Conservation (phyloP, 805 yeast species). For the Zygoascus ofunaensis region DNA sequence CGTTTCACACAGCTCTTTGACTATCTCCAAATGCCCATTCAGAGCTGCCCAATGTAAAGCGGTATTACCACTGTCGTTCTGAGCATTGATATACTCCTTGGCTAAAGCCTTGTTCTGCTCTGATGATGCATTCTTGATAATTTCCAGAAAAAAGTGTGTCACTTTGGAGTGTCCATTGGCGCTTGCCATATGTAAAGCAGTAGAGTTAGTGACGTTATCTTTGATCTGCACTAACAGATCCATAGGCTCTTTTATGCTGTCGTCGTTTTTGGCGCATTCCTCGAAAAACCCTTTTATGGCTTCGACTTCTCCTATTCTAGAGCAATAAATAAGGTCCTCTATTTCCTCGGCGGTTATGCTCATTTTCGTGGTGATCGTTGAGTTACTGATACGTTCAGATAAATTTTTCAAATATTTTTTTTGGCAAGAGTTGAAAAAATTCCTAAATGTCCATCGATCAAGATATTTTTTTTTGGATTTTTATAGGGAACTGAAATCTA, state of each 20-base stretch:
- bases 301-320: constrained; percentile 82
- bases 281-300: constrained; percentile 59
- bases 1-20: constrained; percentile 59
- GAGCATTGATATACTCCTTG: constrained; percentile 12
- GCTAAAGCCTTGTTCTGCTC: constrained; percentile 34
- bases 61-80: constrained; percentile 82
- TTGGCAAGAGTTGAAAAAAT: too few species aligned
- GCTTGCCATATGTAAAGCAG: constrained; percentile 90
- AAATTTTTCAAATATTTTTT: too few species aligned
- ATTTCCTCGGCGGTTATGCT: constrained; percentile 54
- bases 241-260: constrained; percentile 21
- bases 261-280: constrained; percentile 24
- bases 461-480: not conserved
- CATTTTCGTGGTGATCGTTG: not conserved
- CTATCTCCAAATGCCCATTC: constrained; percentile 72
- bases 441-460: too few species aligned
- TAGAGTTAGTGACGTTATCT: constrained; percentile 57
- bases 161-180: constrained; percentile 84
- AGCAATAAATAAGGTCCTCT: constrained; percentile 72
- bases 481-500: not conserved
- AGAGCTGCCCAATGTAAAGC: constrained; percentile 94
- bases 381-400: too few species aligned
- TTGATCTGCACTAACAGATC: constrained; percentile 41
- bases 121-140: constrained; percentile 29
- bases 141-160: constrained; percentile 37